Evolutionary conservation across 2,329 filamentous ascomycete species (phyloP), one percentile per base, ranked within the genome.

Genomic region (Ophiostoma perfectum): DNA sequence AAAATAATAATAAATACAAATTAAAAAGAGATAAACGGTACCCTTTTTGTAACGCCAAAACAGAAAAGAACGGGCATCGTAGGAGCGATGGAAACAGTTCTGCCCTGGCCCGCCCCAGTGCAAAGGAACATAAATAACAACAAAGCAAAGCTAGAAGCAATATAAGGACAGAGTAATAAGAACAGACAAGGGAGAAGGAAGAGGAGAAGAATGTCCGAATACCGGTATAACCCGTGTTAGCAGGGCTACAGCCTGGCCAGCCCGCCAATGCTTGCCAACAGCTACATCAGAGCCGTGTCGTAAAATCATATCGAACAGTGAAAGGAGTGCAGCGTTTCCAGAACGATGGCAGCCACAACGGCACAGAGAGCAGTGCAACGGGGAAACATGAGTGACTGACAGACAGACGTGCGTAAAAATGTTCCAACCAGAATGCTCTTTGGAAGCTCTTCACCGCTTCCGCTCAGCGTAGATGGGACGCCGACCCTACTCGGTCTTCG

Each of bases 101-200:
- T 18, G 42, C 60, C 38, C 39, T 18, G 39, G 38, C 16, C 60
- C 60, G 16, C 18, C 39, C 60, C 60, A 16, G 60, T 42, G 39
- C 39, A 14, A n/a, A 42, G 14, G 38, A 16, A 38, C 9, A 38
- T 7, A 27, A 18, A 39, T 36, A 52, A 66, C 62, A 49, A 9
- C 39, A 42, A 44, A 6, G 18, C 5, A 52, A 42, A 63, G 60
- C 58, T 27, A 58, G 44, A 16, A 65, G 49, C 49, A 27, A 55
- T 55, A n/a, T 18, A 65, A 47, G 7, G 14, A 60, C 8, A 38
- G 9, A 42, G 14, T 39, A 39, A 12, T 42, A 39, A 39, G 38
- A 62, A 60, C 55, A 60, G 38, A 65, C 44, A 66, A 42, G 12
- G 49, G 64, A 49, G 11, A 66, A 49, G 14, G 11, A 66, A 49